Evolutionary conservation across 78 protist species (phyloP), one percentile per base, ranked within the genome.

Genomic region (Cyanophora paradoxa): DNA sequence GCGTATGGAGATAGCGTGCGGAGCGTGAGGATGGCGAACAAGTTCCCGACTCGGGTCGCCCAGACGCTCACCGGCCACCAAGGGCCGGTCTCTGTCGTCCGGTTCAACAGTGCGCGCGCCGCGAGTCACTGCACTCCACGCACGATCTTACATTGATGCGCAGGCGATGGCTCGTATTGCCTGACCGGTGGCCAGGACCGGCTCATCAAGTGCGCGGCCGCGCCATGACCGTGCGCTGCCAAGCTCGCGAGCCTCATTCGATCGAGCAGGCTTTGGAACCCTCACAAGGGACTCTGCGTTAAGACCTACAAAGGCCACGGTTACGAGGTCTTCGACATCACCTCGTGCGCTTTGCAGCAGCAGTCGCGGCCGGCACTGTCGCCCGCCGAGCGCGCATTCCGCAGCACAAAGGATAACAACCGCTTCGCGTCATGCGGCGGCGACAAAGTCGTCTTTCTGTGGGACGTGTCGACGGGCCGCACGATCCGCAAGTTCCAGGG

Each of bases 181-280:
- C 3, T 76, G 28, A 41, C 74, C 52, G 59, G 31, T 0, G 81
- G 81, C n/a, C 7, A 16, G 1, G 81, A 76, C 33, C 46, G 62
- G 24, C 3, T 20, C n/a, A 44, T 76, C 31, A 2, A 19, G n/a
- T n/a, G n/a, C n/a, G n/a, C n/a, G n/a, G n/a, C n/a, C n/a, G n/a
- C n/a, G n/a, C n/a, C n/a, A n/a, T n/a, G n/a, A n/a, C n/a, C n/a
- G n/a, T n/a, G n/a, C n/a, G n/a, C n/a, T n/a, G n/a, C n/a, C n/a
- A n/a, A n/a, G n/a, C n/a, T n/a, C n/a, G n/a, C n/a, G n/a, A n/a
- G n/a, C n/a, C n/a, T n/a, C n/a, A n/a, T n/a, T n/a, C n/a, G n/a
- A n/a, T n/a, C n/a, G n/a, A n/a, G n/a, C n/a, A n/a, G n/a, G 11
- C 81, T 76, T 41, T 76, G 81, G 81, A 76, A 76, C 64, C 81